Conservation (phyloP, 768 basidiomycete genomes). For the Mycena epipterygia region DNA sequence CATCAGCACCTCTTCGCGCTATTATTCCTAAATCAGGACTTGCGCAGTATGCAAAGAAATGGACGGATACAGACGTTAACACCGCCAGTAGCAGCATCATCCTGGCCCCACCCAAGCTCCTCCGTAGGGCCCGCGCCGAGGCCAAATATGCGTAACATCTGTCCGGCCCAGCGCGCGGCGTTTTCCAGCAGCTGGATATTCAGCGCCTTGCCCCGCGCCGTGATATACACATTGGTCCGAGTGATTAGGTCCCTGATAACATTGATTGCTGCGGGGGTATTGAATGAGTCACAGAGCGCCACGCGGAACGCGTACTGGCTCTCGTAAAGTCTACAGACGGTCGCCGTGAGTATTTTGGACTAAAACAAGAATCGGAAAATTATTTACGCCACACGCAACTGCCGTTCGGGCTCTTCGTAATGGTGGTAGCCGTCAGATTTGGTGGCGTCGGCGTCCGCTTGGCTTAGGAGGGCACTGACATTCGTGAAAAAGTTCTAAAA, state of each 20-base stretch:
- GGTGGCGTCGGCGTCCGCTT: conserved; percentile 60
- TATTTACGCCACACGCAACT: conserved; percentile 74
- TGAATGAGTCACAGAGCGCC: conserved; percentile 97
- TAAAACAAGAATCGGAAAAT: conserved; percentile 16
- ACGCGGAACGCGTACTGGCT: conserved; percentile 84
- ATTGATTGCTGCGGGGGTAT: conserved; percentile 88
- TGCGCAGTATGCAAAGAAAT: conserved; percentile 9
- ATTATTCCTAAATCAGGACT: conserved; percentile 22
- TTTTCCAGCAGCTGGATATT: conserved; percentile 77
- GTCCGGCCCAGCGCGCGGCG: conserved; percentile 75
- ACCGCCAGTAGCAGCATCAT: conserved; percentile 56
- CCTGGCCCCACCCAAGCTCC: conserved; percentile 91
- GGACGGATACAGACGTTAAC: conserved; percentile 62
- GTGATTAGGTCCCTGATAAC: conserved; percentile 86
- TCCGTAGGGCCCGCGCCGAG: conserved; percentile 75
- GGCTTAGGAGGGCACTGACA: conserved; percentile 84
- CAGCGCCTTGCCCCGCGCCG: conserved; percentile 66
- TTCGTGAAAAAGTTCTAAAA: conserved; percentile 93
- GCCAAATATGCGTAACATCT: conserved; percentile 85
- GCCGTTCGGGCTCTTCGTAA: conserved; percentile 76
- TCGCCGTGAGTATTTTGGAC: conserved; percentile 12
- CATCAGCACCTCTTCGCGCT: conserved; percentile 90
- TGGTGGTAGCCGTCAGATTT: conserved; percentile 74
- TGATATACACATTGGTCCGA: conserved; percentile 90
- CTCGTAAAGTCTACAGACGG: conserved; percentile 70